A percentile compares a stretch with the other conserved stretches of the same genome.
phyloP scores from a whole-genome alignment of 768 basidiomycete genomes.

The Udeniomyces megalosporus region DNA sequence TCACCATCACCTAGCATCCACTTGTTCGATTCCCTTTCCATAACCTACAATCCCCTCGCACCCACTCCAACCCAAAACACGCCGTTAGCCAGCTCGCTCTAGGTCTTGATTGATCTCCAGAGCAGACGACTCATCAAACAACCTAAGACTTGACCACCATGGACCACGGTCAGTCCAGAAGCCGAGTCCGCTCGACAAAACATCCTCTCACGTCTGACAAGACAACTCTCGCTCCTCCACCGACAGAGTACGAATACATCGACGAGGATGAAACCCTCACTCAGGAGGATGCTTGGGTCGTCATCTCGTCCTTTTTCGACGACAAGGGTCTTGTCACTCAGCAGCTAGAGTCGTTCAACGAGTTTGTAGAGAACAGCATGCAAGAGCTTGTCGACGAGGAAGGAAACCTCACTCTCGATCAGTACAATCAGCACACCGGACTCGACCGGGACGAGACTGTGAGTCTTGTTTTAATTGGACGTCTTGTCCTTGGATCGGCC shows the following conservation, averaged over 20 bases:
- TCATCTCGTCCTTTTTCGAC: conserved; percentile 91
- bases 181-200: too few species aligned
- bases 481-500: background rate
- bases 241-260: conserved; percentile 2
- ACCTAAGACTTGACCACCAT: too few species aligned
- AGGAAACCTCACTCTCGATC: conserved; percentile 85
- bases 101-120: too few species aligned
- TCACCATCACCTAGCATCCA: too few species aligned
- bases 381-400: conserved; percentile 97
- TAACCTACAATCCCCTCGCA: too few species aligned
- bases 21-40: too few species aligned
- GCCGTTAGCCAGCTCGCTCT: too few species aligned
- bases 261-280: conserved; percentile 13
- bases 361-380: conserved; percentile 98
- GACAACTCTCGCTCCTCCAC: background rate
- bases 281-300: conserved; percentile 33
- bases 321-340: conserved; percentile 95
- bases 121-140: too few species aligned
- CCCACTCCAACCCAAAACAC: too few species aligned
- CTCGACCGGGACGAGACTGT: conserved; percentile 41
- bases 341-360: conserved; percentile 94
- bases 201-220: too few species aligned
- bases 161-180: background rate
- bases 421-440: conserved; percentile 89
- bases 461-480: conserved; percentile 15